phyloP scores from a whole-genome alignment of 768 basidiomycete genomes.

The Nevesoporus exiguus region DNA sequence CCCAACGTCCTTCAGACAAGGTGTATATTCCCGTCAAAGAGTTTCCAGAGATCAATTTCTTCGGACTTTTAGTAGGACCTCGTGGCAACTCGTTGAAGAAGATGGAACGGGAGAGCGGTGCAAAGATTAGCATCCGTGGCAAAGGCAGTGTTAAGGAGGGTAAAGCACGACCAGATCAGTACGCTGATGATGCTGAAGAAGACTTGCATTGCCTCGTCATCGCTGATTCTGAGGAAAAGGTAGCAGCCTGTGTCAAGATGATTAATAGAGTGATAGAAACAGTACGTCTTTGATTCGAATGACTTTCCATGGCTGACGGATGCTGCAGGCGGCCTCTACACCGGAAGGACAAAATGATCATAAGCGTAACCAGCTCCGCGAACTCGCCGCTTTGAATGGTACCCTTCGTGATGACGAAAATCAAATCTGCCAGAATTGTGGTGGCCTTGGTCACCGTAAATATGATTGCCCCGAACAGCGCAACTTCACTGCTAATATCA shows the following conservation, averaged over 20 bases:
- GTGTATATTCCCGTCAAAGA: slow-evolving; percentile 99
- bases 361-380: slow-evolving; percentile 97
- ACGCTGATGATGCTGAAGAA: slow-evolving; percentile 95
- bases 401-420: slow-evolving; percentile 99
- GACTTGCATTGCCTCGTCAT: slow-evolving; percentile 97
- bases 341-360: slow-evolving; percentile 99
- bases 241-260: slow-evolving; percentile 84
- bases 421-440: slow-evolving; percentile 97
- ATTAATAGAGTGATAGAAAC: slow-evolving; percentile 99
- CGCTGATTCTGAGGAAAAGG: slow-evolving; percentile 90
- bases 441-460: slow-evolving; percentile 92
- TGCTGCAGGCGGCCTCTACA: slow-evolving; percentile 86
- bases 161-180: slow-evolving; percentile 92
- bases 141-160: slow-evolving; percentile 99
- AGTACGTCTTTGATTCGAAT: slow-evolving; percentile 44
- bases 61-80: slow-evolving; percentile 95
- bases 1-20: slow-evolving; percentile 92
- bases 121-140: slow-evolving; percentile 97
- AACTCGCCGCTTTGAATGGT: slow-evolving; percentile 95
- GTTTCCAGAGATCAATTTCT: slow-evolving; percentile 99
- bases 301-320: background rate
- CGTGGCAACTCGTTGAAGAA: slow-evolving; percentile 99
- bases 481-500: slow-evolving; percentile 99
- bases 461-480: slow-evolving; percentile 98
- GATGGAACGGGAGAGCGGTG: slow-evolving; percentile 97